Evolutionary conservation across 2,329 filamentous ascomycete genomes (phyloP).

Genomic region (Hypoxylon sp.): DNA sequence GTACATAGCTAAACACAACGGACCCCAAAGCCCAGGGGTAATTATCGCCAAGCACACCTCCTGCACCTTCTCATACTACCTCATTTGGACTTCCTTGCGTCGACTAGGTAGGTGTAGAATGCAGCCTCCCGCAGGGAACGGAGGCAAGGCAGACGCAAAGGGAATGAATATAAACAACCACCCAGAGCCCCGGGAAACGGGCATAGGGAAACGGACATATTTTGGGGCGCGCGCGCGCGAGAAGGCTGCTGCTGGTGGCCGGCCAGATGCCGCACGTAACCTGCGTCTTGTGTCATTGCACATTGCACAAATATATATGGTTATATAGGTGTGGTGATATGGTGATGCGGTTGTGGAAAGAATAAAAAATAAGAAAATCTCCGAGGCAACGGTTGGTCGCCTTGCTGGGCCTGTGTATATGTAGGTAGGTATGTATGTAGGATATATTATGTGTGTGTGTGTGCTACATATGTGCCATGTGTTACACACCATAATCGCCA

Average conservation of each 20-base stretch:
- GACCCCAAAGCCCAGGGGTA: neutral
- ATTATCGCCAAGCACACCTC: constrained; percentile 23
- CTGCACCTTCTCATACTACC: neutral
- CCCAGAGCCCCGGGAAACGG: neutral
- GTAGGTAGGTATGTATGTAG: neutral
- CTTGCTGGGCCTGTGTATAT: neutral
- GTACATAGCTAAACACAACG: neutral
- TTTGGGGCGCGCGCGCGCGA: neutral
- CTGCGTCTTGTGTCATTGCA: constrained; percentile 8
- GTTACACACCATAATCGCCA: constrained; percentile 21
- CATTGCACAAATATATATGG: neutral
- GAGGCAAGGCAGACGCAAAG: neutral
- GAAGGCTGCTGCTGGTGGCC: neutral
- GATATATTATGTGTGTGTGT: no score
- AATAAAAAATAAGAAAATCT: constrained; percentile 8
- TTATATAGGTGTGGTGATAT: neutral
- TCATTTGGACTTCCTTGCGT: constrained; percentile 23
- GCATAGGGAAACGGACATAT: neutral
- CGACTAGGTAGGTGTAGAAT: neutral
- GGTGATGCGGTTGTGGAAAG: no score
- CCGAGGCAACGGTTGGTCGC: constrained; percentile 25
- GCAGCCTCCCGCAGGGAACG: constrained; percentile 20
- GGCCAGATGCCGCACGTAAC: constrained; percentile 33
- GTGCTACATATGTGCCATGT: constrained; percentile 11
- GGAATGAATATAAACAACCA: constrained; percentile 2